phyloP scores from a whole-genome alignment of 352 stramenopile species.

The Pythium aquatile region DNA sequence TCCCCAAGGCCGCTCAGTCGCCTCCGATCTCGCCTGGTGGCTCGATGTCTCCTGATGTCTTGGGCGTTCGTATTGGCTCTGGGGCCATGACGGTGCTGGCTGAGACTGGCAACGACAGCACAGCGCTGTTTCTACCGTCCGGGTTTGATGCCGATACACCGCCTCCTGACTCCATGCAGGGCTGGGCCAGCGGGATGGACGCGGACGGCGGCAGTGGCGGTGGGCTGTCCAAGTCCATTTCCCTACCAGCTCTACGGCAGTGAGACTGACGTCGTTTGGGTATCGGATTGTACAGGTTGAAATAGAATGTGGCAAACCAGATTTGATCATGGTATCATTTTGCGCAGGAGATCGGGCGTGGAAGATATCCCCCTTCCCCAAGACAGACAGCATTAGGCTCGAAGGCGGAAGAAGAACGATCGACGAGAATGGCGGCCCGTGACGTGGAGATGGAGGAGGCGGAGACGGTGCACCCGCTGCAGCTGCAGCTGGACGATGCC shows the following conservation, averaged over 20 bases:
- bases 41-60: conserved; percentile 2
- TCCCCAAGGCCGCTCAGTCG: conserved; percentile 28
- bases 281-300: conserved; percentile 10
- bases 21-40: conserved; percentile 25
- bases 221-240: conserved; percentile 31
- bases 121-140: conserved; percentile 19
- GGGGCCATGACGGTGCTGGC: conserved; percentile 8
- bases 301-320: conserved; percentile 10
- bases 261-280: conserved; percentile 3
- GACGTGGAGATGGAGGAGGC: conserved; percentile 78
- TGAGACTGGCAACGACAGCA: conserved; percentile 12
- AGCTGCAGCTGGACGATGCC: conserved; percentile 72
- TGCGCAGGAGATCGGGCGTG: conserved; percentile 2
- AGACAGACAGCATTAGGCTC: conserved; percentile 1
- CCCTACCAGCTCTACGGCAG: conserved; percentile 25
- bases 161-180: conserved; percentile 10
- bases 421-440: conserved; percentile 26
- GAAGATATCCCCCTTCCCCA: conserved; percentile 22
- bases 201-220: neutral
- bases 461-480: conserved; percentile 67
- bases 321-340: conserved; percentile 1
- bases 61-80: conserved; percentile 5
- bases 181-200: conserved; percentile 21
- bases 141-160: conserved; percentile 11
- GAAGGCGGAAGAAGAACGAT: conserved; percentile 15